These are phyloP conservation scores for Metarhizium sp. DNA, from an alignment of 2,329 filamentous ascomycete genomes.

Conservation along the genomic window DNA sequence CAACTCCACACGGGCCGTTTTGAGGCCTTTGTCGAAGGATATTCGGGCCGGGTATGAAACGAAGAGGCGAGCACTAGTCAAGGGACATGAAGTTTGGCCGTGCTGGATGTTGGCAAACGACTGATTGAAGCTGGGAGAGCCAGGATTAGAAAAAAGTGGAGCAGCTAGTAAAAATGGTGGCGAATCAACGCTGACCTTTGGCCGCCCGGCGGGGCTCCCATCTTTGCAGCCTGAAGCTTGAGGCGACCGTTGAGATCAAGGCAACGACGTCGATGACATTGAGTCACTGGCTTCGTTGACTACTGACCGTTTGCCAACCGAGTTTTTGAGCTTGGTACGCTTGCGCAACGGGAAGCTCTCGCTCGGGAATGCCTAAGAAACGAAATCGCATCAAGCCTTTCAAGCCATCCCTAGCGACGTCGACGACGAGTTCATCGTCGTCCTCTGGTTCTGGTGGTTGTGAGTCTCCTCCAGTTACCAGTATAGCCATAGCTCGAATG, in stretches of 20 bases:
- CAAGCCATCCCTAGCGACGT: conserved; percentile 48
- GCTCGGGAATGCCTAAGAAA: conserved; percentile 53
- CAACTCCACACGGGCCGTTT: not conserved
- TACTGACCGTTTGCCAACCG: not conserved
- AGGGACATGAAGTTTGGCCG: not conserved
- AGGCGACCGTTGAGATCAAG: not conserved
- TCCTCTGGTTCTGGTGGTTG: conserved; percentile 17
- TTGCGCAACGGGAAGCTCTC: conserved; percentile 4
- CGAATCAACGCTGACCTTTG: not conserved
- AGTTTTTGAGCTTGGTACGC: not conserved
- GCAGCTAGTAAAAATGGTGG: not conserved
- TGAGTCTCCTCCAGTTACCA: conserved; percentile 13
- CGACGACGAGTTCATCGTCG: conserved; percentile 23
- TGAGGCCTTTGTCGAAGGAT: not conserved
- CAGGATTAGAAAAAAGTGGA: not conserved
- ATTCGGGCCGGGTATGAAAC: not conserved
- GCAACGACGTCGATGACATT: not conserved
- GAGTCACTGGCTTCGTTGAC: not conserved
- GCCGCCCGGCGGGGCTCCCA: not conserved
- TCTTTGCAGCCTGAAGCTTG: not conserved
- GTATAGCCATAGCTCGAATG: not conserved
- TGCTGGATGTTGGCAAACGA: not conserved
- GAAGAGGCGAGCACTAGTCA: not conserved
- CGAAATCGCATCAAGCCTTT: conserved; percentile 44
- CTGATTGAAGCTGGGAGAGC: not conserved